These are phyloP conservation scores for sweet orange (Citrus sinensis) DNA, from an alignment of 345 rosid genomes.

Conservation along the genomic window DVS_A1.0 CM039164.1:3297501-3298000, in stretches of 20 bases:
- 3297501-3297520: too few species aligned
- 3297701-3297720: neutral
- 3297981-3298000: neutral
- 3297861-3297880: slow-evolving; percentile 35
- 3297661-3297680: neutral
- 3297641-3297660: neutral
- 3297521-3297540: too few species aligned
- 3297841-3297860: slow-evolving; percentile 21
- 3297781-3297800: neutral
- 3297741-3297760: slow-evolving; percentile 8
- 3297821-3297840: slow-evolving; percentile 10
- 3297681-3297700: neutral
- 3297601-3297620: neutral
- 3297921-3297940: slow-evolving; percentile 39
- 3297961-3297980: slow-evolving; percentile 35
- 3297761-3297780: neutral
- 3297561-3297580: neutral
- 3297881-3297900: slow-evolving; percentile 13
- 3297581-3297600: neutral
- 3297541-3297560: too few species aligned
- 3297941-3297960: slow-evolving; percentile 42
- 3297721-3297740: neutral
- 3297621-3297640: neutral
- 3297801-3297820: slow-evolving; percentile 13
- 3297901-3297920: slow-evolving; percentile 29